Evolutionary conservation across 75 land plant species (phyloP).

Genomic region (Isoetes taiwanensis): DNA sequence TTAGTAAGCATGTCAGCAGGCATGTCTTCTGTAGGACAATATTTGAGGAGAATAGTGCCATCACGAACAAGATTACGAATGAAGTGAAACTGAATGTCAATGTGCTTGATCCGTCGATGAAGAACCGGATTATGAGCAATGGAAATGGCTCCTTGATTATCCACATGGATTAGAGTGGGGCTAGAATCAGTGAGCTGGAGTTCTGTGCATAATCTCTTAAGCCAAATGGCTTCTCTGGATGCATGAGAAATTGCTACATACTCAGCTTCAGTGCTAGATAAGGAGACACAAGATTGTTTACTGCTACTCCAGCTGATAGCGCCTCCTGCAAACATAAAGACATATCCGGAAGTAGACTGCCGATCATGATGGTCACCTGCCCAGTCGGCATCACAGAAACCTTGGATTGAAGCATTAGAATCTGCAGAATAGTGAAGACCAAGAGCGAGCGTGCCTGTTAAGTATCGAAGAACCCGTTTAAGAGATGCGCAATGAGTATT

Average conservation of each 20-base stretch:
- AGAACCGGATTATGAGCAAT: not conserved
- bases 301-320: conserved; percentile 17
- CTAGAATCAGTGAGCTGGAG: not conserved
- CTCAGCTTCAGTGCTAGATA: conserved; percentile 15
- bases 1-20: too few relatives aligned
- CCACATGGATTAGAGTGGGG: conserved; percentile 12
- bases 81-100: conserved; percentile 12
- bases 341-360: conserved; percentile 14
- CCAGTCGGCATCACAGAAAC: conserved; percentile 16
- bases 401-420: too few relatives aligned
- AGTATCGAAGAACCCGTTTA: too few relatives aligned
- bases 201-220: conserved; percentile 11
- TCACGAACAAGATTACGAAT: not conserved
- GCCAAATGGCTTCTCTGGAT: conserved; percentile 15
- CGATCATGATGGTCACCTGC: conserved; percentile 15
- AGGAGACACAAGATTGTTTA: conserved; percentile 12
- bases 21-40: too few relatives aligned
- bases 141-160: conserved; percentile 5
- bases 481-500: too few relatives aligned
- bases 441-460: too few relatives aligned
- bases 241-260: conserved; percentile 5
- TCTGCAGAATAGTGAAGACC: too few relatives aligned
- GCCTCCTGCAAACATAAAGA: conserved; percentile 9
- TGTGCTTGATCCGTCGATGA: conserved; percentile 9
- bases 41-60: too few relatives aligned